A percentile compares a stretch with the other conserved stretches of the same genome.
Evolutionary conservation across 1,139 yeast genomes (phyloP).

Genomic region (Meyerozyma athensensis): DNA sequence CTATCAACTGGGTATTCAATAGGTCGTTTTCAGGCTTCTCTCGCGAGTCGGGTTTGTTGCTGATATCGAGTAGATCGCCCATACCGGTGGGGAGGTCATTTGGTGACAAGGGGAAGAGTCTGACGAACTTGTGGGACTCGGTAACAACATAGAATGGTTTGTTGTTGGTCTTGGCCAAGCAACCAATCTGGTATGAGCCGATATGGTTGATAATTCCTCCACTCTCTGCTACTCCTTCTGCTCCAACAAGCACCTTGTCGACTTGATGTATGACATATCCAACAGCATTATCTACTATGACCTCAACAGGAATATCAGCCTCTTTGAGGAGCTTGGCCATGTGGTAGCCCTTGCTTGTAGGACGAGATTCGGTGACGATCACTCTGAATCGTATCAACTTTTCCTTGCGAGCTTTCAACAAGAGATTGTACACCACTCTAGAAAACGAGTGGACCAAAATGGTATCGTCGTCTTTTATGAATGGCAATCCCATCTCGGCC

Average conservation of each 20-base stretch:
- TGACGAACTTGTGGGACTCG: constrained; percentile 92
- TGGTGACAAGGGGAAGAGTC: constrained; percentile 92
- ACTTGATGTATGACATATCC: constrained; percentile 90
- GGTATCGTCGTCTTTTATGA: constrained; percentile 89
- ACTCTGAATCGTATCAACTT: constrained; percentile 81
- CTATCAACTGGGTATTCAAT: constrained; percentile 49
- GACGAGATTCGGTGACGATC: constrained; percentile 88
- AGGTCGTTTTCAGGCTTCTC: constrained; percentile 23
- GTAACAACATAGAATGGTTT: constrained; percentile 94
- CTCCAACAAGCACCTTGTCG: constrained; percentile 93
- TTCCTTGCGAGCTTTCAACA: constrained; percentile 66
- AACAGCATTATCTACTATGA: constrained; percentile 90
- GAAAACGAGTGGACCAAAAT: constrained; percentile 89
- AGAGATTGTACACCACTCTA: constrained; percentile 78
- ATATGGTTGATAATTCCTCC: constrained; percentile 97
- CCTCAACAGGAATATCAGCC: constrained; percentile 85
- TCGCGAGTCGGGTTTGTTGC: constrained; percentile 10
- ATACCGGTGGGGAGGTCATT: constrained; percentile 78
- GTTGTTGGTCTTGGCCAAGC: constrained; percentile 82
- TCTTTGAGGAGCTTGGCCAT: constrained; percentile 69
- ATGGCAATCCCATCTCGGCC: constrained; percentile 83
- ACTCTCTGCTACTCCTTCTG: constrained; percentile 98
- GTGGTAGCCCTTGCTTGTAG: constrained; percentile 71
- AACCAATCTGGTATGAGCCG: constrained; percentile 94
- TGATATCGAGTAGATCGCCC: constrained; percentile 26